Evolutionary conservation across 2,329 filamentous ascomycete genomes (phyloP).

Genomic region (Emergomyces pasteurianus): DNA sequence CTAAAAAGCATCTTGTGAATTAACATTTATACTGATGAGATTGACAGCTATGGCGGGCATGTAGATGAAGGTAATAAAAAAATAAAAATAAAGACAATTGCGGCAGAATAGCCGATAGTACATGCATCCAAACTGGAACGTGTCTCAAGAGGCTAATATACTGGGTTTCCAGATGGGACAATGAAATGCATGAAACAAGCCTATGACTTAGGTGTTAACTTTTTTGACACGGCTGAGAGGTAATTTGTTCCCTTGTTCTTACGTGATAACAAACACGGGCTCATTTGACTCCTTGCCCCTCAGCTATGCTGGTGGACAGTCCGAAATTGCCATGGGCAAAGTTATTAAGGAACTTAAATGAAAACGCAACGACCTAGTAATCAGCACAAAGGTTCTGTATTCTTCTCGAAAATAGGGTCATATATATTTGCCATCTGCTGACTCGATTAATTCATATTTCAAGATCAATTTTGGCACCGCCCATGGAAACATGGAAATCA

Average conservation of each 20-base stretch:
- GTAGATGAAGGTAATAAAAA: conserved; percentile 48
- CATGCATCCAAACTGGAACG: too few species aligned
- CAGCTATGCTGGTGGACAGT: conserved; percentile 40
- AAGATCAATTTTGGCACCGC: conserved; percentile 52
- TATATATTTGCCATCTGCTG: neutral
- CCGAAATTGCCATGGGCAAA: conserved; percentile 43
- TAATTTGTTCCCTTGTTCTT: conserved; percentile 6
- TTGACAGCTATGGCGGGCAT: conserved; percentile 53
- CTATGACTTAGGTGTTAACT: conserved; percentile 47
- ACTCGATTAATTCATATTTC: neutral
- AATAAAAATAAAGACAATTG: too few species aligned
- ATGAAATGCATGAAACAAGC: conserved; percentile 38
- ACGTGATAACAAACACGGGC: conserved; percentile 2
- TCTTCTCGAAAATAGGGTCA: neutral
- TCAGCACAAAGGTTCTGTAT: conserved; percentile 21
- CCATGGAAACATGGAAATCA: conserved; percentile 50
- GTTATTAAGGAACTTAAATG: conserved; percentile 46
- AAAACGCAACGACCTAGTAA: conserved; percentile 42
- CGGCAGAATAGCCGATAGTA: neutral
- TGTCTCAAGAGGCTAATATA: too few species aligned
- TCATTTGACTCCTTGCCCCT: neutral
- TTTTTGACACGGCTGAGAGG: conserved; percentile 46
- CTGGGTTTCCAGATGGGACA: conserved; percentile 11
- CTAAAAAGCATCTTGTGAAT: neutral
- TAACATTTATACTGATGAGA: conserved; percentile 40